Percentiles rank a stretch among this genome's conserved stretches.
These are phyloP conservation scores for Nemania sp. DNA, from an alignment of 2,329 filamentous ascomycete genomes.

Conservation along the genomic window DNA sequence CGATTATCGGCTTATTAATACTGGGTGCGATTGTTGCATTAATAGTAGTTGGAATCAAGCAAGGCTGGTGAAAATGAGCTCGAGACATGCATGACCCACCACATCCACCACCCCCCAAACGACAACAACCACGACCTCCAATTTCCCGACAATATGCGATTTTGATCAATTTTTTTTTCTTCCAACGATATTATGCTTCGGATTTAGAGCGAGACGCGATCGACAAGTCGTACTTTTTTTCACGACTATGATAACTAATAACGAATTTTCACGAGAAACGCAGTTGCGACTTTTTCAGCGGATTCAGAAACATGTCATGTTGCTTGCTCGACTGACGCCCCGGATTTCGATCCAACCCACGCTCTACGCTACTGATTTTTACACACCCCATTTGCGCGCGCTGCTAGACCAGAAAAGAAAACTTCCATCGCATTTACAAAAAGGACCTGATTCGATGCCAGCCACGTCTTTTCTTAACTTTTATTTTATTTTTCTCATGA, in stretches of 20 bases:
- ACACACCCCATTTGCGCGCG: neutral
- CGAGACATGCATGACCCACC: neutral
- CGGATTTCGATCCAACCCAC: constrained; percentile 4
- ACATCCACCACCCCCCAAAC: neutral
- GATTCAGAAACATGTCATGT: neutral
- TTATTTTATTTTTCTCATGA: neutral
- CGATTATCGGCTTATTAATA: constrained; percentile 58
- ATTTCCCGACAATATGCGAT: constrained; percentile 12
- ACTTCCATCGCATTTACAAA: too few species aligned
- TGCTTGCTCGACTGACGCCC: neutral
- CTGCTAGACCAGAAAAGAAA: neutral
- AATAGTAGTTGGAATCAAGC: constrained; percentile 55
- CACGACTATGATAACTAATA: constrained; percentile 27
- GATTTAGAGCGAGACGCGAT: constrained; percentile 5
- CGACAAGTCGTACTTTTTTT: neutral
- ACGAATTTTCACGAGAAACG: constrained; percentile 27
- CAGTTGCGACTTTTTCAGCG: constrained; percentile 15
- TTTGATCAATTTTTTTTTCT: too few species aligned
- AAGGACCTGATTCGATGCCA: neutral
- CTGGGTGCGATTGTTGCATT: constrained; percentile 57
- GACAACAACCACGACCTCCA: constrained; percentile 5
- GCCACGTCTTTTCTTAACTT: too few species aligned
- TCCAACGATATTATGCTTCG: constrained; percentile 15
- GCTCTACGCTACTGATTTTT: constrained; percentile 10
- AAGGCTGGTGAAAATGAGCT: constrained; percentile 50